Conservation (phyloP, 768 basidiomycete species). For the Lentinula sp. region DNA sequence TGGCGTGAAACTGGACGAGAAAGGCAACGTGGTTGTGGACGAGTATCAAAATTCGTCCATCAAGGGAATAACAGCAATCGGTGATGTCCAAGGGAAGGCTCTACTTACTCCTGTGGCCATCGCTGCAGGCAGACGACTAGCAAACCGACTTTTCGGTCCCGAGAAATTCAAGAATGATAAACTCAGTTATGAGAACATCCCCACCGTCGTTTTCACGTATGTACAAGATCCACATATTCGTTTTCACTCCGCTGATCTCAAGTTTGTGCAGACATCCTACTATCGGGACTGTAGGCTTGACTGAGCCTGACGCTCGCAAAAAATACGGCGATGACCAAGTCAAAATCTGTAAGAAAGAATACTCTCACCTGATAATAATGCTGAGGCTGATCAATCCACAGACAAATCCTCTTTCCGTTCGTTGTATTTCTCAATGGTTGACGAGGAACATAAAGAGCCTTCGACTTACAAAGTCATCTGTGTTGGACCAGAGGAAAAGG, state of each 20-base stretch:
- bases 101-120: conserved; percentile 96
- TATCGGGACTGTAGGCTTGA: conserved; percentile 92
- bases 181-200: conserved; percentile 83
- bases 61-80: conserved; percentile 71
- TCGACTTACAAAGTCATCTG: conserved; percentile 90
- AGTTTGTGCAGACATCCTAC: conserved; percentile 70
- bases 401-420: conserved; percentile 78
- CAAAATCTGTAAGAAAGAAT: conserved; percentile 73
- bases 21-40: conserved; percentile 85
- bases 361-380: not conserved
- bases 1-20: conserved; percentile 68
- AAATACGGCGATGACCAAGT: conserved; percentile 83
- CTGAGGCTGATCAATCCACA: conserved; percentile 17
- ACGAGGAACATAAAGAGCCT: conserved; percentile 90
- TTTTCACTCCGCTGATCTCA: not conserved
- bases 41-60: conserved; percentile 84
- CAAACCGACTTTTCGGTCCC: conserved; percentile 88
- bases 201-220: conserved; percentile 95
- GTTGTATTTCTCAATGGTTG: conserved; percentile 89
- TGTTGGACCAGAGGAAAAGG: conserved; percentile 84
- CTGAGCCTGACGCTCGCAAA: conserved; percentile 83
- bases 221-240: conserved; percentile 22
- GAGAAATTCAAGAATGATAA: conserved; percentile 84
- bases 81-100: conserved; percentile 90
- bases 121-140: conserved; percentile 84